These are phyloP conservation scores for Cnidoscolus chayamansa DNA, from an alignment of 441 rosid species.

Conservation along the genomic window DNA sequence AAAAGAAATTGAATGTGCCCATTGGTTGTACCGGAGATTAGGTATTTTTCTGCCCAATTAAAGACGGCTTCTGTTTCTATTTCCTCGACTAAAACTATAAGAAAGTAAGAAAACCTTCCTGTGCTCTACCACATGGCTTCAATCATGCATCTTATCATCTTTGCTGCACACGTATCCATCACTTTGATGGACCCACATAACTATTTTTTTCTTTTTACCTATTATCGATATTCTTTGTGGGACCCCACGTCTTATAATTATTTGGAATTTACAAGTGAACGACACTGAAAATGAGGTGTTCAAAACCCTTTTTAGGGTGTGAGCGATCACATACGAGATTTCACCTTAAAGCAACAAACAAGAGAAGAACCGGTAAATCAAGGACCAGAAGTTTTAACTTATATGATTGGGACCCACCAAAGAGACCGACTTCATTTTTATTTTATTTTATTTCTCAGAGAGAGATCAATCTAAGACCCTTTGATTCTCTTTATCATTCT, in stretches of 20 bases:
- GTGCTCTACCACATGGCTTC: conserved; percentile 23
- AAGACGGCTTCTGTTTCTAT: conserved; percentile 20
- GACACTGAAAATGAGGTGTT: conserved; percentile 4
- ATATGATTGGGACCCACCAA: conserved; percentile 22
- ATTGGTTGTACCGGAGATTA: conserved; percentile 22
- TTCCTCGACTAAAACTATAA: not conserved
- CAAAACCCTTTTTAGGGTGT: not conserved
- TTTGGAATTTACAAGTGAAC: not conserved
- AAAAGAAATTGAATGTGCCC: not conserved
- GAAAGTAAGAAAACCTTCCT: not conserved
- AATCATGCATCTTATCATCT: conserved; percentile 28
- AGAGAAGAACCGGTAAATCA: not conserved
- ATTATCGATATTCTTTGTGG: not conserved
- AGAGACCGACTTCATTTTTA: not conserved
- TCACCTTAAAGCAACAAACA: not conserved
- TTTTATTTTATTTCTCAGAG: not conserved
- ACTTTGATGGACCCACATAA: not conserved
- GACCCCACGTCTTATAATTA: not conserved
- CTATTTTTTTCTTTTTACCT: not conserved
- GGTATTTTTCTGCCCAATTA: not conserved
- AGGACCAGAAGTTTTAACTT: not conserved
- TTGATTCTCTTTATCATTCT: not conserved
- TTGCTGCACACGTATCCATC: conserved; percentile 26
- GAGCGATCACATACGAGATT: not conserved
- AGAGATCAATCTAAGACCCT: conserved; percentile 8